Evolutionary conservation across 78 protist genomes (phyloP), one percentile per base, ranked within the genome.

Genomic region (Isochrysis galbana): DNA sequence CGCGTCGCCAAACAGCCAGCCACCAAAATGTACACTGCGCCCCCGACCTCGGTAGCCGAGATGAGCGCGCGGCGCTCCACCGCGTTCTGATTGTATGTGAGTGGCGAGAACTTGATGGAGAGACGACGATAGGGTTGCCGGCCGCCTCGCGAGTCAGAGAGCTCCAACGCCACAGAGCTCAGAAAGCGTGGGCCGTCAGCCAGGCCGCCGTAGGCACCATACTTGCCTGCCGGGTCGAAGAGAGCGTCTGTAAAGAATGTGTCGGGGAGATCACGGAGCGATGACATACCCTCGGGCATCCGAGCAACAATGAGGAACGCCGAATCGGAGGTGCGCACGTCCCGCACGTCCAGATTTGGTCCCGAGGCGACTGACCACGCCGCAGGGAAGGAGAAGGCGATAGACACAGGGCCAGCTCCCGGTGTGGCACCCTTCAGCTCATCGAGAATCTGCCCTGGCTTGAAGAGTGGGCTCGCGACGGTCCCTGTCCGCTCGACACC

Each of bases 341-440:
- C n/a, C 21, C 86, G 46, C 86, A 77, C 86, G 86, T 77, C 86
- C 48, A 77, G 32, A 23, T 77, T 77, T 7, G 47, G 86, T 7
- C 86, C 86, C 14, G 21, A 7, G 14, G 86, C 86, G 32, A 41
- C 48, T 11, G n/a, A 25, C 86, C 86, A 77, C 86, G 0, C 34
- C 19, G 2, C 29, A 3, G 86, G 86, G 47, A 21, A 77, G 47
- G 86, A 1, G 47, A 77, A 77, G 11, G 47, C 29, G 47, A 77
- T n/a, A 7, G 10, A 3, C 41, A 34, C 39, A 4, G 41, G 23
- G 34, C 77, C n/a, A n/a, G n/a, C n/a, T n/a, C n/a, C 41, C 7
- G n/a, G 45, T 2, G 5, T 5, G 80, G 39, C 80, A 34, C n/a
- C 41, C 29, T 34, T 3, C 80, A 70, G 29, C 34, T 14, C 39